phyloP scores from a whole-genome alignment of 305 asterid species.

The Andrographis paniculata region DNA sequence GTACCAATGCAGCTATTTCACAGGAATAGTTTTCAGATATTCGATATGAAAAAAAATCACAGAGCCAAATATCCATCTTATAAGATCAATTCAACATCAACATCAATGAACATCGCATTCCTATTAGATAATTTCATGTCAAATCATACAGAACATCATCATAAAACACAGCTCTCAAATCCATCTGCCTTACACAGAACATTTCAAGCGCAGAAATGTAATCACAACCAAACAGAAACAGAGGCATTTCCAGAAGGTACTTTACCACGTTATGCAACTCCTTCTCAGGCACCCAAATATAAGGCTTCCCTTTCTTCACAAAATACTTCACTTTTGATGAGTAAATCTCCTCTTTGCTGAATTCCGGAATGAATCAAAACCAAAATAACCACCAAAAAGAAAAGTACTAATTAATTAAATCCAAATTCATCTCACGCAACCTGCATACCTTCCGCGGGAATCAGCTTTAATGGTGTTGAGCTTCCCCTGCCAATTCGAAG shows the following conservation, averaged over 20 bases:
- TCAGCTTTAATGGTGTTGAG: conserved; percentile 83
- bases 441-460: conserved; percentile 57
- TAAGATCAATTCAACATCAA: no score
- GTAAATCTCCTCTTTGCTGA: conserved; percentile 75
- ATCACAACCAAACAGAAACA: background rate
- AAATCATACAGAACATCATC: no score
- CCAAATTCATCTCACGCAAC: background rate
- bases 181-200: background rate
- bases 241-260: conserved; percentile 3
- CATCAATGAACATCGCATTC: no score
- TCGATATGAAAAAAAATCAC: no score
- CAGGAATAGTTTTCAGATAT: no score
- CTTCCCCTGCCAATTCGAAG: conserved; percentile 77
- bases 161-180: no score
- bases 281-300: conserved; percentile 72
- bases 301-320: conserved; percentile 64
- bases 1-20: no score
- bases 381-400: background rate
- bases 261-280: conserved; percentile 87
- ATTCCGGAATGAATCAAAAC: conserved; percentile 6
- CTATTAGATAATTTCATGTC: no score
- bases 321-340: conserved; percentile 77
- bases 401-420: background rate
- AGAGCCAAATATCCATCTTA: no score
- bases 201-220: background rate